Evolutionary conservation across 805 yeast species (phyloP).

Genomic region (Maudiozyma bulderi): DNA sequence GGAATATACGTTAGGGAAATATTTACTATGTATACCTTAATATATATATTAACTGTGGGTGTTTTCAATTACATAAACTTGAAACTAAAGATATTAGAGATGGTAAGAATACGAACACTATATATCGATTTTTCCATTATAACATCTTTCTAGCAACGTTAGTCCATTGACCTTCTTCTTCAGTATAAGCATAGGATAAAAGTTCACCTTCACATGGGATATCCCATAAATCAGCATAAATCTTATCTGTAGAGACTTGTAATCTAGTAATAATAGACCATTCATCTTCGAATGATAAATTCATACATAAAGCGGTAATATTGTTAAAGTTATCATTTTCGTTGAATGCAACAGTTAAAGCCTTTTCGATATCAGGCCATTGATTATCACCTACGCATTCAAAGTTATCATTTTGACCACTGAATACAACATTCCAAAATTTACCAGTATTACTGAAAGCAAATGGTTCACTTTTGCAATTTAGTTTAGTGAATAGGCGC

Average conservation of each 20-base stretch:
- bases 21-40: no score
- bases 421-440: background rate
- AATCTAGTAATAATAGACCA: background rate
- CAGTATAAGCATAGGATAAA: background rate
- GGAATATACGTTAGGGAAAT: no score
- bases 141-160: background rate
- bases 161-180: background rate
- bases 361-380: background rate
- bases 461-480: background rate
- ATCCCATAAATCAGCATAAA: background rate
- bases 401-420: background rate
- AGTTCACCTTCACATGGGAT: background rate
- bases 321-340: background rate
- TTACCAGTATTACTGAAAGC: background rate
- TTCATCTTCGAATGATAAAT: background rate
- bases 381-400: background rate
- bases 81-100: background rate
- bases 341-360: background rate
- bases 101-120: background rate
- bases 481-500: background rate
- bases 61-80: no score
- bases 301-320: background rate
- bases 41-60: no score
- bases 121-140: background rate
- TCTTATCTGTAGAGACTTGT: background rate